A percentile compares a stretch with the other conserved stretches of the same genome.
Evolutionary conservation across 192 early-diverging fungal genomes (phyloP).

Genomic region (Coemansia sp.): DNA sequence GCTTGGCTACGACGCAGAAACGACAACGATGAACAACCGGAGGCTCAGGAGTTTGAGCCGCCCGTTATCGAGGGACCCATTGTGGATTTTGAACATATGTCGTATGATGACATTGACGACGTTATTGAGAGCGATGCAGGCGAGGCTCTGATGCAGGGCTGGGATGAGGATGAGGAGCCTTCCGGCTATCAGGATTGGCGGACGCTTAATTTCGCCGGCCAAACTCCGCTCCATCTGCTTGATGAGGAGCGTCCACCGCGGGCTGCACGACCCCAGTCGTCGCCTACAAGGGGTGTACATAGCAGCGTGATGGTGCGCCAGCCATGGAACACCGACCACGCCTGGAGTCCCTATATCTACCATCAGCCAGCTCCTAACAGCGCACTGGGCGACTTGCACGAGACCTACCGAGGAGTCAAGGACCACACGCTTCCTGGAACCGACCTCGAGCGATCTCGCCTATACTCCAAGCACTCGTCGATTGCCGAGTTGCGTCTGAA

Average conservation of each 20-base stretch:
- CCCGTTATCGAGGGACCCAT: constrained; percentile 1
- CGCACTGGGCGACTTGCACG: constrained; percentile 6
- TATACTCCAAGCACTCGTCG: constrained; percentile 28
- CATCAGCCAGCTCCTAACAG: constrained; percentile 29
- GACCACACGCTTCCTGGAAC: constrained; percentile 10
- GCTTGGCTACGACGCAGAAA: neutral
- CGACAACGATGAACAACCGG: neutral
- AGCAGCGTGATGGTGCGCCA: constrained; percentile 39
- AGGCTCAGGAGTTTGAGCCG: neutral
- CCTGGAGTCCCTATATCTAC: constrained; percentile 48
- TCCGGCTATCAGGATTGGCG: neutral
- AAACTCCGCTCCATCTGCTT: neutral
- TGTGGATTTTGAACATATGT: neutral
- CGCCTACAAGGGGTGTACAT: neutral
- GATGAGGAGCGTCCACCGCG: neutral
- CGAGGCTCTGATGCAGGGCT: neutral
- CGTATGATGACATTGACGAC: neutral
- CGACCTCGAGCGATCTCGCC: constrained; percentile 14
- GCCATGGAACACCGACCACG: constrained; percentile 29
- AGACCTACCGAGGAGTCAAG: constrained; percentile 1
- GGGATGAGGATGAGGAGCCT: neutral
- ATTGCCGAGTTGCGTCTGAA: constrained; percentile 16
- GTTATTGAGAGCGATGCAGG: neutral
- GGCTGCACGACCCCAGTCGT: neutral
- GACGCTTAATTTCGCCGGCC: neutral